These are phyloP conservation scores for Lactarius tabidus DNA, from an alignment of 768 basidiomycete species.

Conservation along the genomic window DNA sequence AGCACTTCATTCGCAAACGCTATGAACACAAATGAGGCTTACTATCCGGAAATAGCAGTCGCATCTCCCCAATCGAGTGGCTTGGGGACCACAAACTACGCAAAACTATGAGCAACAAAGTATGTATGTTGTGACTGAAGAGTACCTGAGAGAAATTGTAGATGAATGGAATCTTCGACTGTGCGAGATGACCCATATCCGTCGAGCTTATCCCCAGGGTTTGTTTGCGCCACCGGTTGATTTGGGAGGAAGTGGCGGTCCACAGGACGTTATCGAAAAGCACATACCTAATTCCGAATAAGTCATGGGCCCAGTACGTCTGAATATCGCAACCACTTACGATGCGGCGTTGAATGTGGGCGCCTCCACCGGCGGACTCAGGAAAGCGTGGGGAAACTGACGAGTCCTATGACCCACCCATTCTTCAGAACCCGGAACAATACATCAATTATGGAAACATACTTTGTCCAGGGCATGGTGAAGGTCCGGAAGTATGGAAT, in stretches of 20 bases:
- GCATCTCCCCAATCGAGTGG: constrained; percentile 68
- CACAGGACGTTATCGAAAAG: constrained; percentile 66
- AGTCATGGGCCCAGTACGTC: not conserved
- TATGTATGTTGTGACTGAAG: not conserved
- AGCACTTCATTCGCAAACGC: constrained; percentile 3
- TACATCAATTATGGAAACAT: constrained; percentile 18
- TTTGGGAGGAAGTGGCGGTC: constrained; percentile 59
- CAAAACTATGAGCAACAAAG: not conserved
- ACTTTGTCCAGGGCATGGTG: constrained; percentile 62
- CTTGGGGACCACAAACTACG: constrained; percentile 55
- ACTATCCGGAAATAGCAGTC: constrained; percentile 55
- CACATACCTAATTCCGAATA: constrained; percentile 42
- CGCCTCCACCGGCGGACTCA: constrained; percentile 58
- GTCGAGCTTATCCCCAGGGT: constrained; percentile 47
- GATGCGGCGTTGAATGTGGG: constrained; percentile 58
- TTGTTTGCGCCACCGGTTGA: constrained; percentile 61
- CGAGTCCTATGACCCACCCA: constrained; percentile 38
- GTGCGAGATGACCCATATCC: constrained; percentile 55
- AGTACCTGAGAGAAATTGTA: constrained; percentile 62
- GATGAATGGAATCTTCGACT: constrained; percentile 58
- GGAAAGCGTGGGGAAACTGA: constrained; percentile 62
- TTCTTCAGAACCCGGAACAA: not conserved
- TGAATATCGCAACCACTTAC: constrained; percentile 33
- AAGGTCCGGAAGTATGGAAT: constrained; percentile 66
- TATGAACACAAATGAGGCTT: constrained; percentile 20